These are phyloP conservation scores for Penicillium canescens DNA, from an alignment of 495 filamentous ascomycete genomes.

Conservation along the genomic window DNA sequence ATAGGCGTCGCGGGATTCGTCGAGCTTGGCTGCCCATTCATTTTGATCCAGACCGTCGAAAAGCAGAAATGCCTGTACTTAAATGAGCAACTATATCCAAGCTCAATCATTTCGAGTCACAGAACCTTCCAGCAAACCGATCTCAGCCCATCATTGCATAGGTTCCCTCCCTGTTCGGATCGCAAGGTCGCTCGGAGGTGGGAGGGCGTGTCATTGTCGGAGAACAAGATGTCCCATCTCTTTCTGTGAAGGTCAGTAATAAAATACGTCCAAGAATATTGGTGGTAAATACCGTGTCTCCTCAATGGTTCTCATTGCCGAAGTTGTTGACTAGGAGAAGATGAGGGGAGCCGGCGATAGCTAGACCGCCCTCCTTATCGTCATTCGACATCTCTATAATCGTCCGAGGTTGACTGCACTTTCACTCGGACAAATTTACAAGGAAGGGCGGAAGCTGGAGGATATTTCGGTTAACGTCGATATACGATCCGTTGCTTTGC, in stretches of 20 bases:
- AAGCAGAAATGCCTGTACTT: conserved; percentile 71
- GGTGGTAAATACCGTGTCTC: conserved; percentile 54
- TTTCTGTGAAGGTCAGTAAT: conserved; percentile 33
- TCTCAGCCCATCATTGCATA: conserved; percentile 71
- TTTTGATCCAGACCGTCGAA: conserved; percentile 66
- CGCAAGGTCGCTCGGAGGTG: conserved; percentile 68
- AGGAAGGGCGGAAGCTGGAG: too few relatives aligned
- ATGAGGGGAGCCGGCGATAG: conserved; percentile 17
- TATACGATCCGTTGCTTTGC: background rate
- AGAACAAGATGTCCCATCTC: conserved; percentile 68
- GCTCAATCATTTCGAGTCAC: background rate
- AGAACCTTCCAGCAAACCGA: conserved; percentile 93
- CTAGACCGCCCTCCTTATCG: conserved; percentile 25
- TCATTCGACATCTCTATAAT: conserved; percentile 12
- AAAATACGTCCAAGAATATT: background rate
- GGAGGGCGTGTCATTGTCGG: conserved; percentile 55
- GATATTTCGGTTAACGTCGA: background rate
- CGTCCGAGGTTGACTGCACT: background rate
- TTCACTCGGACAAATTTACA: background rate
- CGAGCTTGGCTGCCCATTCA: conserved; percentile 67
- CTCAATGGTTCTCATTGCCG: conserved; percentile 61
- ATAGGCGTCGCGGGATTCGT: conserved; percentile 73
- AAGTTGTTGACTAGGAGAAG: conserved; percentile 10
- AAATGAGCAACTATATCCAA: conserved; percentile 13
- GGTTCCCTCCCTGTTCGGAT: conserved; percentile 51